Conservation (phyloP, 345 rosid genomes). For the Eucalyptus decipiens region DNA sequence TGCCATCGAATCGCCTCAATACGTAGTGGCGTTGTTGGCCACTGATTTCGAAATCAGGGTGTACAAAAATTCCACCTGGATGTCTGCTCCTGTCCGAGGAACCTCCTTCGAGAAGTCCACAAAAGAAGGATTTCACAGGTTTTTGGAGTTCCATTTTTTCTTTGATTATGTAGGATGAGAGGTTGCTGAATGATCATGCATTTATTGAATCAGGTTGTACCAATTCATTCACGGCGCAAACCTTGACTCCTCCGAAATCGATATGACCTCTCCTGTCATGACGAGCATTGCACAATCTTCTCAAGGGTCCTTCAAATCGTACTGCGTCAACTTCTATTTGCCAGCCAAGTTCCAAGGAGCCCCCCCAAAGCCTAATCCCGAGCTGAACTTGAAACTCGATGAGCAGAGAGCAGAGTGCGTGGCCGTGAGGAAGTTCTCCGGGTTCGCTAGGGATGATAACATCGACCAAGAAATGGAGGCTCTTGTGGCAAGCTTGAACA, state of each 20-base stretch:
- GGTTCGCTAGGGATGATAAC: not conserved
- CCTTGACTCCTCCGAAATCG: not conserved
- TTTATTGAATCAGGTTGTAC: not conserved
- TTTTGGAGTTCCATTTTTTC: not conserved
- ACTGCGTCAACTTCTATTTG: not conserved
- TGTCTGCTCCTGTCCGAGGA: not conserved
- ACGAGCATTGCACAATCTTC: not conserved
- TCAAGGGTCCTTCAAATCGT: not conserved
- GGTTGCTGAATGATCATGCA: not conserved
- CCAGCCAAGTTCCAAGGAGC: not conserved
- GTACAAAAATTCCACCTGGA: not conserved
- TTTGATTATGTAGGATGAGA: not conserved
- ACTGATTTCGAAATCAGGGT: not conserved
- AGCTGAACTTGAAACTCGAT: not conserved
- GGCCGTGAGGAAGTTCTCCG: not conserved
- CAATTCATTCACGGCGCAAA: not conserved
- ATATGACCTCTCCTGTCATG: not conserved
- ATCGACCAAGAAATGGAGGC: not conserved
- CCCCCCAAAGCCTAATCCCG: not conserved
- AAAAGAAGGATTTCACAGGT: not conserved
- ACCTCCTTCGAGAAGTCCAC: not conserved
- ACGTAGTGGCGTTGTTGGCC: not conserved
- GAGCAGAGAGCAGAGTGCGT: not conserved
- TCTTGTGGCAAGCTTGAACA: not conserved
- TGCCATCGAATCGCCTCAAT: not conserved